A percentile compares a stretch with the other conserved stretches of the same genome.
These are phyloP conservation scores for Cichorium intybus DNA, from an alignment of 140 eudicot genomes.

Conservation along the genomic window DNA sequence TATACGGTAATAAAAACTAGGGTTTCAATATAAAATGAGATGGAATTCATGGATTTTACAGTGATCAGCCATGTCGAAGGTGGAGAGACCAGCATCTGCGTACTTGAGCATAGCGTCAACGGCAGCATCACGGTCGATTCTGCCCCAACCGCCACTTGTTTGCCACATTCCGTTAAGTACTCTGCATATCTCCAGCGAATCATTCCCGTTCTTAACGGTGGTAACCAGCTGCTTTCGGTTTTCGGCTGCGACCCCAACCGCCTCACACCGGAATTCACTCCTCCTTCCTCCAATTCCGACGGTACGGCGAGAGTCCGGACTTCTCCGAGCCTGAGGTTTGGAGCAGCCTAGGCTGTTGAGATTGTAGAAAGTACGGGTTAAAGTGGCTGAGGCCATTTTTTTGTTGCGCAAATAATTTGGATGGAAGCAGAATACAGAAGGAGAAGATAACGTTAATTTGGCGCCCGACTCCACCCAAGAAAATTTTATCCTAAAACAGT, in stretches of 20 bases:
- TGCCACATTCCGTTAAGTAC: conserved; percentile 99
- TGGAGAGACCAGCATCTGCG: conserved; percentile 83
- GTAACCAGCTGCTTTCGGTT: conserved; percentile 37
- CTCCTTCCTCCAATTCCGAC: conserved; percentile 16
- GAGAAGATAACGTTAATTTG: conserved; percentile 29
- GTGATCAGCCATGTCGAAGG: conserved; percentile 99
- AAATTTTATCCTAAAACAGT: no score
- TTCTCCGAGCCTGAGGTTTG: conserved; percentile 22
- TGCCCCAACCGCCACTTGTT: conserved; percentile 99
- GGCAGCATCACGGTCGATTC: conserved; percentile 83
- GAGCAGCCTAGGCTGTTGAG: conserved; percentile 11
- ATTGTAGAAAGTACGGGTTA: conserved; percentile 23
- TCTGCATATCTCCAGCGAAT: conserved; percentile 81
- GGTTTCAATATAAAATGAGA: conserved; percentile 21
- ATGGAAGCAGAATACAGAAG: neutral
- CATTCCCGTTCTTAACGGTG: conserved; percentile 67
- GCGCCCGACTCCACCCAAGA: neutral
- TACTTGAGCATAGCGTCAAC: conserved; percentile 89
- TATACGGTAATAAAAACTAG: neutral
- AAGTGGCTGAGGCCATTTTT: conserved; percentile 28
- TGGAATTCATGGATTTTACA: conserved; percentile 42
- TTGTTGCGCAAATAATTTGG: neutral
- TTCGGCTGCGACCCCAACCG: conserved; percentile 39
- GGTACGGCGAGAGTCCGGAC: conserved; percentile 12
- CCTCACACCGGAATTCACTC: conserved; percentile 53